Conservation (phyloP, 2,329 filamentous ascomycete genomes). For the Boeremia lycopersici region DNA sequence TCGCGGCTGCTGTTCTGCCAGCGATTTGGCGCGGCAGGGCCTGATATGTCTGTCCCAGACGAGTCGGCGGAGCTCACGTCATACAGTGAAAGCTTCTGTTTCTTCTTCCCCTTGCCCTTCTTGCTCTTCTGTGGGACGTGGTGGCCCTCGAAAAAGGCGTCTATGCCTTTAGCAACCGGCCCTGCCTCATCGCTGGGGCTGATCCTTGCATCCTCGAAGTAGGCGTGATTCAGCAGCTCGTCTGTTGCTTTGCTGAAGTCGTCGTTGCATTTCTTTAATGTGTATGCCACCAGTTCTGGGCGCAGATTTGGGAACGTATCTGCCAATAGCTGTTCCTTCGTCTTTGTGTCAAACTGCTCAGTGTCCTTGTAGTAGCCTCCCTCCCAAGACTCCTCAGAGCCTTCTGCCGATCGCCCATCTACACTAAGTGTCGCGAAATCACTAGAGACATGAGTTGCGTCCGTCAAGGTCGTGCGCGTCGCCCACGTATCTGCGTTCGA, state of each 20-base stretch:
- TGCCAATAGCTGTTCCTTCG: constrained; percentile 67
- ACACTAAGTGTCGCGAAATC: constrained; percentile 50
- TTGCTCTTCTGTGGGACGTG: constrained; percentile 49
- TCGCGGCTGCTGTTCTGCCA: constrained; percentile 65
- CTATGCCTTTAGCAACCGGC: constrained; percentile 69
- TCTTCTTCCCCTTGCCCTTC: constrained; percentile 53
- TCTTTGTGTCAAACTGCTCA: constrained; percentile 59
- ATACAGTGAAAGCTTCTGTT: constrained; percentile 37
- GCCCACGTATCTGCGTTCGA: constrained; percentile 47
- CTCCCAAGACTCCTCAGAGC: constrained; percentile 31
- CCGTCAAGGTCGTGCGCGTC: constrained; percentile 55
- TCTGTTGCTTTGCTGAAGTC: constrained; percentile 76
- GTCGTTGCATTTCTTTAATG: constrained; percentile 69
- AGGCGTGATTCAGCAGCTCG: constrained; percentile 78
- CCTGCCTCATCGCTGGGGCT: constrained; percentile 50
- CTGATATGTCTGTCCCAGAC: constrained; percentile 28
- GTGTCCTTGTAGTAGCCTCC: constrained; percentile 45
- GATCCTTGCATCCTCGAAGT: constrained; percentile 71
- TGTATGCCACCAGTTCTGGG: constrained; percentile 67
- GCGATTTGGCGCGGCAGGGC: constrained; percentile 52
- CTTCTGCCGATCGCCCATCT: constrained; percentile 22
- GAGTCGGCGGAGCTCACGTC: constrained; percentile 26
- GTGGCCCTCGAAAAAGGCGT: constrained; percentile 73
- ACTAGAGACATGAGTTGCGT: constrained; percentile 57
- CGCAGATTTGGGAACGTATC: constrained; percentile 76